These are phyloP conservation scores for Vicia villosa DNA, from an alignment of 306 rosid species.

Conservation along the genomic window DNA sequence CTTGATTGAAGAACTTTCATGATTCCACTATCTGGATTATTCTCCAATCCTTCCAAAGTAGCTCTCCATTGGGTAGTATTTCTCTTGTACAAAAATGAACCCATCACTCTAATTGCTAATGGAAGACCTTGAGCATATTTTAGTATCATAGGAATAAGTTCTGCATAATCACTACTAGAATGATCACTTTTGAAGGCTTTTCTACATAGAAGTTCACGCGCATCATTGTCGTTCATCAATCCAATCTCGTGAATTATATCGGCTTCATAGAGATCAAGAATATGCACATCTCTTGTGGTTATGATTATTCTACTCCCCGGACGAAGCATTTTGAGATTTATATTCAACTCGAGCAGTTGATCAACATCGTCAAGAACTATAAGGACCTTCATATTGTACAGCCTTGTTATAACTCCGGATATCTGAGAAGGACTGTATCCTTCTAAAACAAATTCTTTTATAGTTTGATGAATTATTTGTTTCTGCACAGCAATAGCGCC, in stretches of 20 bases:
- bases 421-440: neutral
- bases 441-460: neutral
- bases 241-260: neutral
- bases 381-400: neutral
- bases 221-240: neutral
- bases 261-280: neutral
- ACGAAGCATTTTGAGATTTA: neutral
- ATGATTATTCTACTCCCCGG: slow-evolving; percentile 10
- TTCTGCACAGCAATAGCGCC: neutral
- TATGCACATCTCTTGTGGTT: neutral
- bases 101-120: neutral
- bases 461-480: neutral
- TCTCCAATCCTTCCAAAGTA: neutral
- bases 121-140: slow-evolving; percentile 21
- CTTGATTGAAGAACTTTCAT: neutral
- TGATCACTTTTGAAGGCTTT: slow-evolving; percentile 10
- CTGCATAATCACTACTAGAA: neutral
- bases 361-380: slow-evolving; percentile 18
- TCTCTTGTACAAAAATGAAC: neutral
- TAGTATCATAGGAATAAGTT: neutral
- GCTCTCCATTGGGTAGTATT: neutral
- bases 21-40: neutral
- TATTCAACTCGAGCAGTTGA: neutral
- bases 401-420: neutral
- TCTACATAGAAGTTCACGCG: neutral